Conservation (phyloP, 352 stramenopile genomes). For the Globisporangium polare region DNA sequence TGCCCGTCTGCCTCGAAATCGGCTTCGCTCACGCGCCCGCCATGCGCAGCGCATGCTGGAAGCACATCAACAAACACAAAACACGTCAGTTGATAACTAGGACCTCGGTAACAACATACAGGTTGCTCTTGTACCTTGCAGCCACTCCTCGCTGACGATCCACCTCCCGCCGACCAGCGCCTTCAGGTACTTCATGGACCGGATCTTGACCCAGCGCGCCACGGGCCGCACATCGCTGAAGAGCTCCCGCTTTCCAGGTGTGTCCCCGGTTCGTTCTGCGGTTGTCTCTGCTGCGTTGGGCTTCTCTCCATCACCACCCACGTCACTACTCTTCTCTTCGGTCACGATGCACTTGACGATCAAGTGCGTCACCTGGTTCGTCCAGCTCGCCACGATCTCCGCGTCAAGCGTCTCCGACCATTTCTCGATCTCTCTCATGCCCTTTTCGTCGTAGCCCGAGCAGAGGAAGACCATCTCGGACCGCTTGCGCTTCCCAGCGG, state of each 20-base stretch:
- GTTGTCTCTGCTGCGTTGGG: neutral
- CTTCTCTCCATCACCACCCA: conserved; percentile 8
- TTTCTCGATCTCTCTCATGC: conserved; percentile 39
- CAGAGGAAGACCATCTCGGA: conserved; percentile 52
- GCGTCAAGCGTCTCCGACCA: conserved; percentile 39
- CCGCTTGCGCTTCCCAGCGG: conserved; percentile 19
- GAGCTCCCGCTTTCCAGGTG: conserved; percentile 38
- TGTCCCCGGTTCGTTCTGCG: neutral
- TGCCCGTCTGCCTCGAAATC: conserved; percentile 60
- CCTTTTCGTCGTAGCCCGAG: conserved; percentile 46
- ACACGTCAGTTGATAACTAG: neutral
- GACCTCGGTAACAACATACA: neutral
- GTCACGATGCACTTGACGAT: conserved; percentile 74
- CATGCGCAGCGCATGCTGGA: conserved; percentile 37
- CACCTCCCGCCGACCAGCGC: conserved; percentile 70
- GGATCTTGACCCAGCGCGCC: conserved; percentile 76
- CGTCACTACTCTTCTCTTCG: conserved; percentile 18
- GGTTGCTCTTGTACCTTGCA: conserved; percentile 43
- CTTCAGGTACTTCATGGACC: conserved; percentile 86
- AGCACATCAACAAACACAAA: conserved; percentile 5
- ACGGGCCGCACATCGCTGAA: conserved; percentile 28
- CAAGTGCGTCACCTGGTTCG: conserved; percentile 69
- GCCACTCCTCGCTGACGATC: conserved; percentile 83
- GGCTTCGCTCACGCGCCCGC: conserved; percentile 37
- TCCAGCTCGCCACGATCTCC: conserved; percentile 48